Evolutionary conservation across 768 basidiomycete species (phyloP), one percentile per base, ranked within the genome.

Genomic region (Coprinopsis cinerea): DNA sequence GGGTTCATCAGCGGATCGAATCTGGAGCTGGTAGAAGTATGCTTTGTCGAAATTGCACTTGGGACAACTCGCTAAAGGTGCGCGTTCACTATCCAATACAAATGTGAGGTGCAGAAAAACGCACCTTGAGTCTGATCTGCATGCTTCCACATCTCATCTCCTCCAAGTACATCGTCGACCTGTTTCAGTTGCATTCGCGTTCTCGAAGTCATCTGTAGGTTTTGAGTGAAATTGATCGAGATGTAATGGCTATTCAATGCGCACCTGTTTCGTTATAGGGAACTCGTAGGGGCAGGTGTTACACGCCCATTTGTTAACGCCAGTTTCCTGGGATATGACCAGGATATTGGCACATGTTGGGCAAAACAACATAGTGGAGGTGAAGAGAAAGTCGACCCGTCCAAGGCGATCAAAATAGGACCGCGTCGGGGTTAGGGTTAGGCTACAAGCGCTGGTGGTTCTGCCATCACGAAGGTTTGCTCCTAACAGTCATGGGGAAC

Each of bases 21-120:
- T 99, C 64, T 99, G 96, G 13, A 98, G 72, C 71, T 97, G 93
- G 62, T 93, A 90, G 69, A 89, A 99, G 66, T 93, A 97, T 3
- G 95, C 94, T 42, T 83, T 72, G 40, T 79, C 75, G 61, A 85
- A 73, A 61, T 94, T 93, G 64, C 95, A 99, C 57, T 92, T 92
- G 43, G 73, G 74, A 60, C 81, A 82, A 6, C 67, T 72, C 14
- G 80, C 81, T 83, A 20, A 15, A 42, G 24, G 26, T 28, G 41
- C 17, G 23, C 11, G 35, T 15, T 26, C 22, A 45, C 25, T 17
- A 15, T 9, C 7, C 25, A 1, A 5, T 18, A 44, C n/a, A 14
- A 18, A 48, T n/a, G n/a, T n/a, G n/a, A n/a, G n/a, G n/a, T n/a
- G n/a, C n/a, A n/a, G 27, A 25, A 48, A 43, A 23, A 45, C 40